phyloP scores from a whole-genome alignment of 2,329 filamentous ascomycete genomes.

The Sporothrix sp. region DNA sequence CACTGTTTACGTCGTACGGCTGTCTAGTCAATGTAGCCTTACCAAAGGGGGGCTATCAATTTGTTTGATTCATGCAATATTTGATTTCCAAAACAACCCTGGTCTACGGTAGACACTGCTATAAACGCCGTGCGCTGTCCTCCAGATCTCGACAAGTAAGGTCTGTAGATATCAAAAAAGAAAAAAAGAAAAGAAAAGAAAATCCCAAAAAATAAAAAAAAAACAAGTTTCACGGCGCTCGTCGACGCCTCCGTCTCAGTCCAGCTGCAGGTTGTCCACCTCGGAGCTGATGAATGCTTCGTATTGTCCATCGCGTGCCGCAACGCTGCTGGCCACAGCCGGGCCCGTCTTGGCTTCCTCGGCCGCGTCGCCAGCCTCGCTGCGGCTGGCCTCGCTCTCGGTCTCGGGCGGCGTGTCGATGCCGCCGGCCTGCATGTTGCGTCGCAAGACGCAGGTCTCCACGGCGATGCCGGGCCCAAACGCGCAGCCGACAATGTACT shows the following conservation, averaged over 20 bases:
- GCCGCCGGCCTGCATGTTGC: constrained; percentile 31
- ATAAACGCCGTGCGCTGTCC: too few relatives aligned
- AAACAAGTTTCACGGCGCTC: too few relatives aligned
- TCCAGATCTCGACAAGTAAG: not conserved
- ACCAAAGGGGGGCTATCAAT: too few relatives aligned
- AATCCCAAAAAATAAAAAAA: not conserved
- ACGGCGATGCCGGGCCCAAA: constrained; percentile 61
- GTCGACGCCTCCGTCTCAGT: too few relatives aligned
- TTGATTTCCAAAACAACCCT: too few relatives aligned
- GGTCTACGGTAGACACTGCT: too few relatives aligned
- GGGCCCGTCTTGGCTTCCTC: constrained; percentile 7
- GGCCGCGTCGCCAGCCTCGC: constrained; percentile 30
- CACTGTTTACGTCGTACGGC: not conserved
- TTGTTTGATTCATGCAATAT: too few relatives aligned
- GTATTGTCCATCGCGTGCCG: constrained; percentile 7
- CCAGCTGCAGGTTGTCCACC: constrained; percentile 25
- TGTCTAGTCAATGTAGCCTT: too few relatives aligned
- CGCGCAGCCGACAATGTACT: constrained; percentile 56
- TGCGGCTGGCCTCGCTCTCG: constrained; percentile 39
- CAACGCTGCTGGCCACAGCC: not conserved
- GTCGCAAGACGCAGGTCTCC: constrained; percentile 57
- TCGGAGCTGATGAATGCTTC: constrained; percentile 25
- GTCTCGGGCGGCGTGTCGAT: constrained; percentile 45
- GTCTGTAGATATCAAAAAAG: not conserved
- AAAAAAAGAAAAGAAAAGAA: not conserved